These are phyloP conservation scores for Scortechinia acanthostroma DNA, from an alignment of 2,329 filamentous ascomycete genomes.

Conservation along the genomic window DNA sequence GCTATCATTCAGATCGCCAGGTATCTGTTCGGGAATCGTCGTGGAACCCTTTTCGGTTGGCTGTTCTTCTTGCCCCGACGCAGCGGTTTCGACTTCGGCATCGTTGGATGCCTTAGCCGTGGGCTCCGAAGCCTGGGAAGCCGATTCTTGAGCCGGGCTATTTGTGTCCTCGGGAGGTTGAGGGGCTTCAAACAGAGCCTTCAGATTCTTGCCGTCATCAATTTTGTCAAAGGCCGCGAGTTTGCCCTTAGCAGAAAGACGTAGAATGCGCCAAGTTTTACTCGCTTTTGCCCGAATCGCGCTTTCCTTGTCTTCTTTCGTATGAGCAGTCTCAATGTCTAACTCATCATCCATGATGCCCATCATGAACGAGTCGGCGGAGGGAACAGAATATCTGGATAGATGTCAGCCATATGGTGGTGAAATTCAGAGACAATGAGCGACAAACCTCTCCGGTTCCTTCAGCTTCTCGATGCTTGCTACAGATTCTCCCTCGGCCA, in stretches of 20 bases:
- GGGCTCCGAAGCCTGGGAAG: too few species aligned
- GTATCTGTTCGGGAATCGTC: too few species aligned
- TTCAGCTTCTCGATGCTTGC: constrained; percentile 66
- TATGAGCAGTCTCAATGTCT: constrained; percentile 75
- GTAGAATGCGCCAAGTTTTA: constrained; percentile 82
- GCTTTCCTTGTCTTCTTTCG: constrained; percentile 43
- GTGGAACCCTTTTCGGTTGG: too few species aligned
- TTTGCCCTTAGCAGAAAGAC: constrained; percentile 69
- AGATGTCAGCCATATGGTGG: too few species aligned
- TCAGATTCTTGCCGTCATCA: constrained; percentile 71
- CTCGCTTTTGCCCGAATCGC: constrained; percentile 71
- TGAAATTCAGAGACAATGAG: too few species aligned
- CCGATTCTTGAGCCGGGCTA: too few species aligned
- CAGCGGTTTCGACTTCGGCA: too few species aligned
- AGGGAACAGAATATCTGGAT: constrained; percentile 61
- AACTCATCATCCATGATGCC: constrained; percentile 75
- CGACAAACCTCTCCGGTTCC: constrained; percentile 27
- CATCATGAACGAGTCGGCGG: constrained; percentile 62
- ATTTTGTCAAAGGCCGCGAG: constrained; percentile 80
- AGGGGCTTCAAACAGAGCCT: constrained; percentile 34
- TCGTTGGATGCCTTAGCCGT: too few species aligned
- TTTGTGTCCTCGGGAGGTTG: background rate
- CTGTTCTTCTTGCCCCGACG: too few species aligned
- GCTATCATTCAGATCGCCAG: too few species aligned
- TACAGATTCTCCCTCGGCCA: constrained; percentile 58